These are phyloP conservation scores for Cenchrus americanus DNA, from an alignment of 176 grass and related monocot species.

Conservation along the genomic window DNA sequence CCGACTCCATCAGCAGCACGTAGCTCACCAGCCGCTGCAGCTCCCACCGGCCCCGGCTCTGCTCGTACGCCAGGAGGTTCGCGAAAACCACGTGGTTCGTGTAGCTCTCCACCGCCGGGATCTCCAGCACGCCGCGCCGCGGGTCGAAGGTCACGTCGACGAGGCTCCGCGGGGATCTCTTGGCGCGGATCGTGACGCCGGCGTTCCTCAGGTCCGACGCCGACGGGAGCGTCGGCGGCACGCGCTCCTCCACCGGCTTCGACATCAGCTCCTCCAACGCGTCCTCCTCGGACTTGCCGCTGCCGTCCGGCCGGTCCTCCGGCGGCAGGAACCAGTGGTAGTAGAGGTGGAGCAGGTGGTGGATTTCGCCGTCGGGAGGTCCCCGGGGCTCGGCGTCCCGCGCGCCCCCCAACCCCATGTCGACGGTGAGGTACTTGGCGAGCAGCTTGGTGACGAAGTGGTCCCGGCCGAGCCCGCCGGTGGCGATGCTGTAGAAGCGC, in stretches of 20 bases:
- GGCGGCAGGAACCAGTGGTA: constrained; percentile 65
- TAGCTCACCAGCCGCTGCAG: constrained; percentile 52
- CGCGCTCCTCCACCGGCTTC: constrained; percentile 36
- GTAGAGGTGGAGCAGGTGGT: constrained; percentile 57
- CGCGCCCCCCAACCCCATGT: constrained; percentile 2
- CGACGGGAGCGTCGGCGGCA: constrained; percentile 37
- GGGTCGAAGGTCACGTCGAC: constrained; percentile 46
- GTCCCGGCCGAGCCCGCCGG: constrained; percentile 24
- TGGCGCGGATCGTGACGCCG: constrained; percentile 39
- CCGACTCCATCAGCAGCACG: constrained; percentile 50
- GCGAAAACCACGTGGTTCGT: constrained; percentile 44
- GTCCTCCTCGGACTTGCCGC: constrained; percentile 2
- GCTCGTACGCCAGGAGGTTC: constrained; percentile 54
- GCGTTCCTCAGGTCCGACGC: constrained; percentile 49
- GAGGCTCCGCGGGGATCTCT: constrained; percentile 46
- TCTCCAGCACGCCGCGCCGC: constrained; percentile 33
- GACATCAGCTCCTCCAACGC: constrained; percentile 36
- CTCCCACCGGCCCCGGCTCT: constrained; percentile 55
- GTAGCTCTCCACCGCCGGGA: constrained; percentile 55
- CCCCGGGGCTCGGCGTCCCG: background rate
- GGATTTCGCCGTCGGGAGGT: constrained; percentile 40
- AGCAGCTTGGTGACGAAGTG: constrained; percentile 37
- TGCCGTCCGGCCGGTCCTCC: background rate
- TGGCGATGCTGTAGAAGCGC: constrained; percentile 46
- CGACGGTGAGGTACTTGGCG: constrained; percentile 48